Evolutionary conservation across 345 rosid genomes (phyloP).

Genomic region (Clarkia xantiana): DNA sequence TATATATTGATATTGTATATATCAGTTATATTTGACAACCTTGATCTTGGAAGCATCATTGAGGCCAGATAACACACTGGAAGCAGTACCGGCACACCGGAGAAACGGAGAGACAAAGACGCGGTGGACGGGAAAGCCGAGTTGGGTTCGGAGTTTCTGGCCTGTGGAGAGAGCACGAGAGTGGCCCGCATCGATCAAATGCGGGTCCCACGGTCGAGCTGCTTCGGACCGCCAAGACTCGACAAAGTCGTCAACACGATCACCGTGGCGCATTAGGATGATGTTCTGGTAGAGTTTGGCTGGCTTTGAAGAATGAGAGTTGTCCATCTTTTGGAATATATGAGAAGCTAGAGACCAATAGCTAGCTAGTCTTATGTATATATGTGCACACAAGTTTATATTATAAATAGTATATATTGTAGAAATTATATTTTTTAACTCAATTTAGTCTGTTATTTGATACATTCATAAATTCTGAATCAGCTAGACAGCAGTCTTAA

Average conservation of each 20-base stretch:
- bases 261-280: slow-evolving; percentile 79
- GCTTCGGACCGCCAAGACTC: slow-evolving; percentile 41
- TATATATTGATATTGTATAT: too few species aligned
- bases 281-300: slow-evolving; percentile 30
- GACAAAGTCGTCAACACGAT: slow-evolving; percentile 51
- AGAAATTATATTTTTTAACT: too few species aligned
- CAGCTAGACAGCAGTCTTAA: too few species aligned
- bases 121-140: slow-evolving; percentile 58
- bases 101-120: slow-evolving; percentile 68
- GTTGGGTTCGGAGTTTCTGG: slow-evolving; percentile 26
- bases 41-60: slow-evolving; percentile 6
- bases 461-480: too few species aligned
- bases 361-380: too few species aligned
- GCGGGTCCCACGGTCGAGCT: slow-evolving; percentile 69
- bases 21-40: too few species aligned
- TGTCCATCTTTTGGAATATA: too few species aligned
- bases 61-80: slow-evolving; percentile 40
- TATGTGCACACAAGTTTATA: too few species aligned
- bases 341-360: too few species aligned
- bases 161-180: slow-evolving; percentile 41
- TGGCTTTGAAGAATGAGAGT: background rate
- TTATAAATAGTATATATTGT: too few species aligned
- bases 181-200: slow-evolving; percentile 28
- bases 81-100: slow-evolving; percentile 66
- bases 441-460: too few species aligned